A percentile compares a stretch with the other conserved stretches of the same genome.
phyloP scores from a whole-genome alignment of 2,329 filamentous ascomycete species.

The Epichloe baconii region DNA sequence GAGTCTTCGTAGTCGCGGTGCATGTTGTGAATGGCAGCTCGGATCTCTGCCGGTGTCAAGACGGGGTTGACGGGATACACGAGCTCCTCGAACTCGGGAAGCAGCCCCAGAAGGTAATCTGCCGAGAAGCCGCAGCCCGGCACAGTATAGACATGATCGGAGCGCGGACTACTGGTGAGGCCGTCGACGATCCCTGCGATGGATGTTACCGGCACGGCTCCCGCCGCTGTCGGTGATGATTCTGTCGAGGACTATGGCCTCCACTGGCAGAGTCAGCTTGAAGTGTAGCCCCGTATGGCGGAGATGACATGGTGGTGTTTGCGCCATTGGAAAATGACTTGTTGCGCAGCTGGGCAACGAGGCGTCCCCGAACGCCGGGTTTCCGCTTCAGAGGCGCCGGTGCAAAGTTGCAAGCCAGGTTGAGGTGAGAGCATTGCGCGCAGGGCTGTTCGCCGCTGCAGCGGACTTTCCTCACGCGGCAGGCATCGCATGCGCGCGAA shows the following conservation, averaged over 20 bases:
- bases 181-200: constrained; percentile 15
- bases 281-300: background rate
- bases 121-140: constrained; percentile 11
- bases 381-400: constrained; percentile 20
- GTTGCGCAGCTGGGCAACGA: constrained; percentile 23
- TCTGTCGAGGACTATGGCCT: constrained; percentile 6
- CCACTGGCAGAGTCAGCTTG: constrained; percentile 1
- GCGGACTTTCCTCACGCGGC: constrained; percentile 25
- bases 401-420: constrained; percentile 21
- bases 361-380: constrained; percentile 20
- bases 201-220: constrained; percentile 9
- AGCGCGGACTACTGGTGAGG: constrained; percentile 1
- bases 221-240: constrained; percentile 2
- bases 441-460: constrained; percentile 23
- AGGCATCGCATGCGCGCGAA: constrained; percentile 23
- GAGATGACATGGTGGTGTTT: background rate
- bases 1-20: constrained; percentile 19
- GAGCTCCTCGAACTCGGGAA: constrained; percentile 21
- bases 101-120: constrained; percentile 21
- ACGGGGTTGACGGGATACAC: constrained; percentile 26
- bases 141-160: constrained; percentile 1
- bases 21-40: constrained; percentile 19
- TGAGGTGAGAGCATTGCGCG: constrained; percentile 23
- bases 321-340: constrained; percentile 6
- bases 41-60: constrained; percentile 18